phyloP scores from a whole-genome alignment of 1,139 yeast species.

The Komagataea norvegica region DNA sequence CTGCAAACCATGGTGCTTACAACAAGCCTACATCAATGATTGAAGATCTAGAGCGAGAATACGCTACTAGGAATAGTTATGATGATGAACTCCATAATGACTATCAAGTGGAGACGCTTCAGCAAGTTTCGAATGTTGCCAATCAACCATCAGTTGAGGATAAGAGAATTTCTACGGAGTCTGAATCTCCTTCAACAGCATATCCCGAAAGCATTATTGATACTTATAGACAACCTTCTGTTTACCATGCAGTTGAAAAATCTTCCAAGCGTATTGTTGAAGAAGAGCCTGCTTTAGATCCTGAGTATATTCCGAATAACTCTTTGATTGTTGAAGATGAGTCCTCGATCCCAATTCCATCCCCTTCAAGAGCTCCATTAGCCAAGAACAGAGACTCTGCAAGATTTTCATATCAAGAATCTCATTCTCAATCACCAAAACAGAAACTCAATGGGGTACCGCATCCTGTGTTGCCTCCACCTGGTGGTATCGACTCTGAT shows the following conservation, averaged over 20 bases:
- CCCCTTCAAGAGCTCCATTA: conserved; percentile 19
- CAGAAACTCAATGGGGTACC: conserved; percentile 3
- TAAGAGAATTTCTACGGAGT: conserved; percentile 10
- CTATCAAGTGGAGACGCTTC: no score
- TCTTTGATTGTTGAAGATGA: conserved; percentile 9
- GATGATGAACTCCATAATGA: background rate
- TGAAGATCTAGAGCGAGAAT: conserved; percentile 10
- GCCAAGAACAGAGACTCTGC: conserved; percentile 9
- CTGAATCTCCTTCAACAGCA: conserved; percentile 8
- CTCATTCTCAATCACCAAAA: conserved; percentile 1
- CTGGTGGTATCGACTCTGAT: no score
- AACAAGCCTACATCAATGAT: conserved; percentile 9
- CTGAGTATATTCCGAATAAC: conserved; percentile 20
- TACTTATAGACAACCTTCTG: conserved; percentile 18
- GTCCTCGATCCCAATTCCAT: conserved; percentile 18
- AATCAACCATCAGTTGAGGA: background rate
- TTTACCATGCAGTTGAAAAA: conserved; percentile 11
- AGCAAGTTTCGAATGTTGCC: background rate
- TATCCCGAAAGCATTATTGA: conserved; percentile 26
- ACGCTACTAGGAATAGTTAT: background rate
- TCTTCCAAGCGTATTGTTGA: conserved; percentile 1
- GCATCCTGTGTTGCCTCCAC: no score
- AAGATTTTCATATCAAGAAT: background rate
- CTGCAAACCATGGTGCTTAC: conserved; percentile 3
- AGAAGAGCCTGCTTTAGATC: conserved; percentile 10